Base-by-base conservation (phyloP, 2,329 filamentous ascomycete species). In the Grosmannia huntii region DNA sequence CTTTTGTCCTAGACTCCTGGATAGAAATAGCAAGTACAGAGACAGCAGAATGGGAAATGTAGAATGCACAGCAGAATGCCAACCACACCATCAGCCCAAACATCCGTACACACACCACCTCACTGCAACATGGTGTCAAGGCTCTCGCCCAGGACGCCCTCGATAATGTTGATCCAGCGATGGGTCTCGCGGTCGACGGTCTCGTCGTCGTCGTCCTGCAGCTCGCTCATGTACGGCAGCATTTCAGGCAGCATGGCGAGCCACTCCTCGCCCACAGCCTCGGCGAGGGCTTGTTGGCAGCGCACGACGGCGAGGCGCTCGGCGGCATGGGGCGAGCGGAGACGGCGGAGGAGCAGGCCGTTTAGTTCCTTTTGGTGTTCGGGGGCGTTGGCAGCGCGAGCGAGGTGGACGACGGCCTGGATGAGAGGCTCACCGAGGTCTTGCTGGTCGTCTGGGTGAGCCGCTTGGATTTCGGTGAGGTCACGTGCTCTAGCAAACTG, bases 181-280 rank as follows among this genome's bases (percentile, higher is more conserved):
- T 91, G 82, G 44, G 90, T 92, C 75, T 96, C 91, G 67, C 84
- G 78, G 75, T 99, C 94, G 27, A 99, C 92, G 31, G 80, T 79
- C 73, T 97, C 94, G 68, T 97, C 91, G 64, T 97, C 94, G 69
- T 99, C 94, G 68, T 99, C 94, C 73, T 96, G 87, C 67, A 96
- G 71, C 75, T 99, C 94, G 67, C 89, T 95, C 65, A 99, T 96
- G 63, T 92, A 89, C 23, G 95, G 92, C 69, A 99, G 74, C 87
- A 96, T 97, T 79, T 99, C 94, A 0, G 92, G 90, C 68, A 97
- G 71, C 75, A 95, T 81, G 1, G 85, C 82, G 60, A 99, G 73
- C 94, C 94, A 99, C 68, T 99, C 94, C 70, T 97, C 91, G 60
- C 91, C 91, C 28, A 97, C 73, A 52, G 57, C 57, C 64, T 87